Evolutionary conservation across 352 stramenopile species (phyloP).

Genomic region (Pythium phragmitis): DNA sequence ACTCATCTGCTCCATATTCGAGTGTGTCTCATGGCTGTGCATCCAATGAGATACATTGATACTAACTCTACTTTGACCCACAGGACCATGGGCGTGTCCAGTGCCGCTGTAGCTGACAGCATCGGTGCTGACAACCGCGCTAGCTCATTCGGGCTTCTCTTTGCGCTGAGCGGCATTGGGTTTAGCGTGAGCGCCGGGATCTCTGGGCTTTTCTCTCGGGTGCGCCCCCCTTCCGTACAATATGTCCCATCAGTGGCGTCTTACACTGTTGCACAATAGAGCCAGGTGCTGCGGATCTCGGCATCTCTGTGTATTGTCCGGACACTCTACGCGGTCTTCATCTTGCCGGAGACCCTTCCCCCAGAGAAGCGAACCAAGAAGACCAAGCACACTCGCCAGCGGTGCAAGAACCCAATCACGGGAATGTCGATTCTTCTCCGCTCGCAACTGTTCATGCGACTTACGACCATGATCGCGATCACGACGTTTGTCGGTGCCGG

Average conservation of each 20-base stretch:
- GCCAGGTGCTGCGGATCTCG: slow-evolving; percentile 48
- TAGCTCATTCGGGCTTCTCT: slow-evolving; percentile 56
- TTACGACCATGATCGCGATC: slow-evolving; percentile 67
- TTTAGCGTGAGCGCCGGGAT: slow-evolving; percentile 56
- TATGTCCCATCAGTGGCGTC: background rate
- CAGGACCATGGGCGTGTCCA: slow-evolving; percentile 57
- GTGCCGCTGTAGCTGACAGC: slow-evolving; percentile 59
- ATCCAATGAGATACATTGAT: no score
- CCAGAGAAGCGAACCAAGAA: slow-evolving; percentile 34
- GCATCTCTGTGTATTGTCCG: slow-evolving; percentile 46
- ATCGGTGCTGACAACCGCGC: slow-evolving; percentile 53
- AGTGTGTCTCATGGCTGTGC: slow-evolving; percentile 28
- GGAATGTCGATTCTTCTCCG: slow-evolving; percentile 71
- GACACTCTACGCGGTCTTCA: slow-evolving; percentile 50
- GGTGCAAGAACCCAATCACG: slow-evolving; percentile 55
- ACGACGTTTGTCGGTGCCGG: slow-evolving; percentile 65
- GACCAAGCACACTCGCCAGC: slow-evolving; percentile 28
- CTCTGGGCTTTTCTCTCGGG: slow-evolving; percentile 51
- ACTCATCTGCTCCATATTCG: slow-evolving; percentile 55
- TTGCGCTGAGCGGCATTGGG: slow-evolving; percentile 49
- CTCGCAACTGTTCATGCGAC: slow-evolving; percentile 53
- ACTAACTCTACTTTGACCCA: background rate
- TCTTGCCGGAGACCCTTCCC: slow-evolving; percentile 63
- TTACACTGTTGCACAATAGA: slow-evolving; percentile 21
- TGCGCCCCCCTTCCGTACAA: slow-evolving; percentile 20